Evolutionary conservation across 345 rosid genomes (phyloP), one percentile per base, ranked within the genome.

Genomic region (Moringa oleifera): DNA sequence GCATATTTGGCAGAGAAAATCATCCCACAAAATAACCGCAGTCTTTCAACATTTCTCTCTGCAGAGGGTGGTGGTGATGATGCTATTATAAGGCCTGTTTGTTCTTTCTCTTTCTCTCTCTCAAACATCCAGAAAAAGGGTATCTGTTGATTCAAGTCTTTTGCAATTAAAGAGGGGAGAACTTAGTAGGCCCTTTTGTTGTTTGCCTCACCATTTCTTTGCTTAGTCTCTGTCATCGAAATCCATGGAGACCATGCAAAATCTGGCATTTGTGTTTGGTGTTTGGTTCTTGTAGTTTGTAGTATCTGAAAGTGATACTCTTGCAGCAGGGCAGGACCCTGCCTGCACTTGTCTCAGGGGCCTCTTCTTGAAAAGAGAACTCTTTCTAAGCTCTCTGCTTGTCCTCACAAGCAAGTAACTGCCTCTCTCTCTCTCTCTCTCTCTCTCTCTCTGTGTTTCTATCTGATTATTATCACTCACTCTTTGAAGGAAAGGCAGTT

Each of bases 161-260:
- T 15, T 41, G 2, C 47, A 41, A 11, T 33, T 28, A 41, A 19
- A 51, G 28, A 62, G 49, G 45, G 18, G 54, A 61, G 36, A 6
- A n/a, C n/a, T n/a, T n/a, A n/a, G n/a, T n/a, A n/a, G n/a, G n/a
- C n/a, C n/a, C 1, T 36, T 15, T 7, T 21, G 16, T 47, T 50
- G 22, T 53, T 31, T 55, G 6, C 4, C 19, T 59, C 61, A 25
- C 46, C 46, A 62, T 66, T 45, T 68, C 37, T 69, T 61, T 54
- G 33, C 58, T 24, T 33, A 68, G 57, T 59, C 61, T 58, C 28
- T 23, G n/a, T 24, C 58, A 31, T 58, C 41, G 21, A 57, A 18
- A 25, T 24, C 18, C 23, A 53, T 46, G 58, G 52, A 59, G 60
- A 36, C 55, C 71, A 67, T 72, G 75, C 68, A 72, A 50, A 57